These are phyloP conservation scores for Acmispon strigosus DNA, from an alignment of 306 rosid genomes.

Conservation along the genomic window DNA sequence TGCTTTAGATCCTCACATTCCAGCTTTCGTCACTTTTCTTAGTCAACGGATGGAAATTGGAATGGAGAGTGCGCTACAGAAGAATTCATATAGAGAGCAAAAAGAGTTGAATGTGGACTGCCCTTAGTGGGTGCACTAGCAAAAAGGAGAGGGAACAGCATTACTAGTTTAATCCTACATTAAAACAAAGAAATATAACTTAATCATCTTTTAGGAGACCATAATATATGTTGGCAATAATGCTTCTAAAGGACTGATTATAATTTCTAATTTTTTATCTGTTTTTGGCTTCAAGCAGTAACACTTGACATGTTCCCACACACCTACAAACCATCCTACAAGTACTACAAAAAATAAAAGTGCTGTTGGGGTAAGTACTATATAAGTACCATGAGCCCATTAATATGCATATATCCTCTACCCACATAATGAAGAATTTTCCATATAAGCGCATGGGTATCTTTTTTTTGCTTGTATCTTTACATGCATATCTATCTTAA, in stretches of 20 bases:
- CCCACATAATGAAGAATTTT: background rate
- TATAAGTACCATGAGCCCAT: background rate
- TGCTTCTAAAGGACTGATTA: slow-evolving; percentile 16
- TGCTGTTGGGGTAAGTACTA: background rate
- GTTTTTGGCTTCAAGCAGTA: background rate
- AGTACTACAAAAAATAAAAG: slow-evolving; percentile 7
- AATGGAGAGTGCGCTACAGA: slow-evolving; percentile 44
- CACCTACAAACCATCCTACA: background rate
- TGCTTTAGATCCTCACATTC: slow-evolving; percentile 45
- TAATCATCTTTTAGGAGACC: slow-evolving; percentile 32
- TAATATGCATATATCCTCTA: slow-evolving; percentile 19
- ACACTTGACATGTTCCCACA: background rate
- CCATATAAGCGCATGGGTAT: background rate
- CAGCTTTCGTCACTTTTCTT: slow-evolving; percentile 41
- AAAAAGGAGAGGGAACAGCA: slow-evolving; percentile 32
- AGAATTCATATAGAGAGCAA: slow-evolving; percentile 23
- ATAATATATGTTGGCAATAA: slow-evolving; percentile 22
- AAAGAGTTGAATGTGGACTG: slow-evolving; percentile 31
- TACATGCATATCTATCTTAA: slow-evolving; percentile 7
- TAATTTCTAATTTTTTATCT: background rate
- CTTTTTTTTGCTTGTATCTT: background rate
- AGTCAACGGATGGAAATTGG: slow-evolving; percentile 55
- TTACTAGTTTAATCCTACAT: slow-evolving; percentile 22
- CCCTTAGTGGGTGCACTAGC: slow-evolving; percentile 50
- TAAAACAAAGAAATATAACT: background rate